A percentile compares a stretch with the other conserved stretches of the same genome.
phyloP scores from a whole-genome alignment of 1,284 basidiomycete species.

The Afroboletus lepidellus region DNA sequence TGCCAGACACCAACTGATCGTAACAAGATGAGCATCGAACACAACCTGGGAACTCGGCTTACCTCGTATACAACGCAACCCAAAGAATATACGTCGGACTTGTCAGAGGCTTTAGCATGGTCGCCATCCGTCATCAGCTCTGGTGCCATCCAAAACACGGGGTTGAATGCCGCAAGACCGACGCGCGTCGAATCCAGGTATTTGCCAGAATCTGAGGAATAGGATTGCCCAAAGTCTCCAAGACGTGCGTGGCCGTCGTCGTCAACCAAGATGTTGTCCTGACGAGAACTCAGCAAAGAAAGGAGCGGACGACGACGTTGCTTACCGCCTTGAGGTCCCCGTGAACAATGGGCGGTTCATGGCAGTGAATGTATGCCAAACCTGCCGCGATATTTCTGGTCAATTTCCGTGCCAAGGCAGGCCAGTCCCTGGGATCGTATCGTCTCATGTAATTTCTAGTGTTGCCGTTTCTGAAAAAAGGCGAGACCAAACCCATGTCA shows the following conservation, averaged over 20 bases:
- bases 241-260: conserved; percentile 29
- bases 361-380: conserved; percentile 35
- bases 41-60: background rate
- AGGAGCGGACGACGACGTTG: background rate
- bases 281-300: conserved; percentile 4
- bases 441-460: conserved; percentile 28
- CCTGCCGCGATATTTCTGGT: conserved; percentile 32
- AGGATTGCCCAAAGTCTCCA: conserved; percentile 38
- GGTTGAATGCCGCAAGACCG: conserved; percentile 13
- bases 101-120: conserved; percentile 13
- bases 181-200: conserved; percentile 28
- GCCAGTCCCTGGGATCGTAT: conserved; percentile 20
- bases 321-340: conserved; percentile 41
- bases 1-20: conserved; percentile 26
- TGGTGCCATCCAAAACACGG: conserved; percentile 30
- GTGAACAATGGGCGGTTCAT: conserved; percentile 35
- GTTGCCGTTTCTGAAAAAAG: conserved; percentile 38
- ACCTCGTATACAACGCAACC: conserved; percentile 35
- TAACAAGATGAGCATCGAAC: background rate
- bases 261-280: conserved; percentile 38
- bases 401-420: conserved; percentile 23
- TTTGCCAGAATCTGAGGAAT: conserved; percentile 24
- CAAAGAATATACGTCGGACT: conserved; percentile 30
- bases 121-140: conserved; percentile 21
- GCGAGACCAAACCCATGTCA: conserved; percentile 37